These are phyloP conservation scores for Phylloporus sp. DNA, from an alignment of 768 basidiomycete genomes.

Conservation along the genomic window DNA sequence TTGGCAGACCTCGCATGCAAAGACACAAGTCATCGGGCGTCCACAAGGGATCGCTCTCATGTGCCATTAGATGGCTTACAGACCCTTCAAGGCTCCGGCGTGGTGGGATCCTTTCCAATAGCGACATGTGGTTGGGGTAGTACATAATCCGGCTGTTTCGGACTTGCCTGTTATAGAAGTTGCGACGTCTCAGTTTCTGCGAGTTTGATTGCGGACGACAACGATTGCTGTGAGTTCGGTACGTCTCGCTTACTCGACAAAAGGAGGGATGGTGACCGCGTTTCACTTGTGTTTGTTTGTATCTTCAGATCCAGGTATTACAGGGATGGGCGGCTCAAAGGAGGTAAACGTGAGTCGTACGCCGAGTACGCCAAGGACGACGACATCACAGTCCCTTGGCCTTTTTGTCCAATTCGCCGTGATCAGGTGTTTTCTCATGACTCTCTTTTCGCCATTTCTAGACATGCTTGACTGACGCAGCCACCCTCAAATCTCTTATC, in stretches of 20 bases:
- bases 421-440: slow-evolving; percentile 11
- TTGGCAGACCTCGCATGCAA: no score
- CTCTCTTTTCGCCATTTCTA: slow-evolving; percentile 24
- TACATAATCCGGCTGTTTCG: background rate
- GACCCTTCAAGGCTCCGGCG: background rate
- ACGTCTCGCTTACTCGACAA: background rate
- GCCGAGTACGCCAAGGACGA: slow-evolving; percentile 22
- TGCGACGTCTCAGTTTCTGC: background rate
- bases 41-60: background rate
- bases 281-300: background rate
- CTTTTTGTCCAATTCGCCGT: slow-evolving; percentile 1
- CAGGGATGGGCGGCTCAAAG: slow-evolving; percentile 26
- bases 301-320: slow-evolving; percentile 1
- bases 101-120: background rate
- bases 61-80: background rate
- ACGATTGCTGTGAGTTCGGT: slow-evolving; percentile 8
- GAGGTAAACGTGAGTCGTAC: slow-evolving; percentile 29
- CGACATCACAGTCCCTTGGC: slow-evolving; percentile 1
- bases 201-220: slow-evolving; percentile 2
- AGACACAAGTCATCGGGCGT: background rate
- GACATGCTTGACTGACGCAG: slow-evolving; percentile 27
- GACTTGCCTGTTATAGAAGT: slow-evolving; percentile 14
- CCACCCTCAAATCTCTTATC: slow-evolving; percentile 26
- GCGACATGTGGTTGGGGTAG: no score
- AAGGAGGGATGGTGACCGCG: background rate